These are phyloP conservation scores for Apiotrichum porosum DNA, from an alignment of 1,284 basidiomycete genomes.

Conservation along the genomic window DNA sequence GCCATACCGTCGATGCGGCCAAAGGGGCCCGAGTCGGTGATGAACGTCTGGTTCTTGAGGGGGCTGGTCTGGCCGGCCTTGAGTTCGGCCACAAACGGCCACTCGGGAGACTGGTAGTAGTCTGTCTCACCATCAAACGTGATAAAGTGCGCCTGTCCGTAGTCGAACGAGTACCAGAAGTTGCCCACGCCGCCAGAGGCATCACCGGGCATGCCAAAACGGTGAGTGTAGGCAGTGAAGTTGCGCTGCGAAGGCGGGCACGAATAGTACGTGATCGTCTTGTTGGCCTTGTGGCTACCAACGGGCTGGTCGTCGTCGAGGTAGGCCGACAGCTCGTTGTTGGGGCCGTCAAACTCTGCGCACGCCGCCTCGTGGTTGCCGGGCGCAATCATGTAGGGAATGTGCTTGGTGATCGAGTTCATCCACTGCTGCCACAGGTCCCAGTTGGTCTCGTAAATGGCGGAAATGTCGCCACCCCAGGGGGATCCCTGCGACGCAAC, in stretches of 20 bases:
- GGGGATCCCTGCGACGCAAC: conserved; percentile 27
- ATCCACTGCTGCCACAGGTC: conserved; percentile 46
- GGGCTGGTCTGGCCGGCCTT: conserved; percentile 22
- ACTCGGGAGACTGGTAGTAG: conserved; percentile 23
- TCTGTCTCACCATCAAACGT: conserved; percentile 25
- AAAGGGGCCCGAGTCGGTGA: conserved; percentile 12
- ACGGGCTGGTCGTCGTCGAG: conserved; percentile 18
- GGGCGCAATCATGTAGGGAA: conserved; percentile 27
- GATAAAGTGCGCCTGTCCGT: conserved; percentile 26
- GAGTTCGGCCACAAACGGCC: conserved; percentile 24
- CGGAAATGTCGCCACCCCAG: conserved; percentile 25
- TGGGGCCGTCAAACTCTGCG: conserved; percentile 27
- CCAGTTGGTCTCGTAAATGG: conserved; percentile 36
- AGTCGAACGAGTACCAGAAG: conserved; percentile 36
- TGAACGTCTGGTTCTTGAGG: conserved; percentile 4
- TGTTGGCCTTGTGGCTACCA: not conserved
- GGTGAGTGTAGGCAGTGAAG: conserved; percentile 30
- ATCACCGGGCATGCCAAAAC: conserved; percentile 34
- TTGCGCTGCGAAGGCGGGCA: conserved; percentile 23
- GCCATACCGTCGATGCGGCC: conserved; percentile 16
- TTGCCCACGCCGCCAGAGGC: conserved; percentile 16
- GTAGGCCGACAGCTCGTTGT: conserved; percentile 15
- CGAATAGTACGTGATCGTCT: conserved; percentile 23
- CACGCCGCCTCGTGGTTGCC: conserved; percentile 25
- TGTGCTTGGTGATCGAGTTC: conserved; percentile 28